A percentile compares a stretch with the other conserved stretches of the same genome.
Conservation (phyloP, 306 rosid species). For the Acacia confusa region DNA sequence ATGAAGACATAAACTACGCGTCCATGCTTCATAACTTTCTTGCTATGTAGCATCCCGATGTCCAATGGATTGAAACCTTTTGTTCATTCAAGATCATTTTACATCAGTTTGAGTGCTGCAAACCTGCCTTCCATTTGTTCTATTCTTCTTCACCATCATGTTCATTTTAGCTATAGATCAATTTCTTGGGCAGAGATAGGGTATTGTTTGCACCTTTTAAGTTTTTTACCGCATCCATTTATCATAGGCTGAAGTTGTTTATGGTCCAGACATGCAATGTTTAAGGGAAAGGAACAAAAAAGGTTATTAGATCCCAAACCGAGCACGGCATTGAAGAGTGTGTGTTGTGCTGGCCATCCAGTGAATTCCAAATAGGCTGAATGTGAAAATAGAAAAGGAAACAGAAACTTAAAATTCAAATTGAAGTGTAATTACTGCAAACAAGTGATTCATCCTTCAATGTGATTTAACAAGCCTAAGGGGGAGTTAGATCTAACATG, state of each 20-base stretch:
- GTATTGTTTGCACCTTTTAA: not conserved
- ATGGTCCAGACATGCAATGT: not conserved
- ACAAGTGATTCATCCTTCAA: too few relatives aligned
- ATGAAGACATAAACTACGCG: not conserved
- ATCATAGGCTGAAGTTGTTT: not conserved
- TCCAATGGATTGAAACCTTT: not conserved
- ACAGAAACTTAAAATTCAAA: not conserved
- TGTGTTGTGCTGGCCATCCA: not conserved
- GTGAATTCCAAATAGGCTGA: not conserved
- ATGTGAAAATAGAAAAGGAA: not conserved
- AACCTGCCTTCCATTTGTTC: not conserved
- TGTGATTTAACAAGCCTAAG: not conserved
- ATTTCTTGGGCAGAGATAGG: not conserved
- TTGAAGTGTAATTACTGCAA: not conserved
- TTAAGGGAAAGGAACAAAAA: not conserved
- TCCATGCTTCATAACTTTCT: not conserved
- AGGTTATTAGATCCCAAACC: not conserved
- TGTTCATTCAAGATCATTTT: not conserved
- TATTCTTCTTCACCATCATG: not conserved
- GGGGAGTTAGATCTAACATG: not conserved
- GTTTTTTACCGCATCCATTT: not conserved
- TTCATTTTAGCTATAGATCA: not conserved
- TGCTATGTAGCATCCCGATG: not conserved
- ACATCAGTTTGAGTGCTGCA: not conserved
- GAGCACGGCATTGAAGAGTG: not conserved